Evolutionary conservation across 352 stramenopile genomes (phyloP).

Genomic region (Phytophthora sp.): DNA sequence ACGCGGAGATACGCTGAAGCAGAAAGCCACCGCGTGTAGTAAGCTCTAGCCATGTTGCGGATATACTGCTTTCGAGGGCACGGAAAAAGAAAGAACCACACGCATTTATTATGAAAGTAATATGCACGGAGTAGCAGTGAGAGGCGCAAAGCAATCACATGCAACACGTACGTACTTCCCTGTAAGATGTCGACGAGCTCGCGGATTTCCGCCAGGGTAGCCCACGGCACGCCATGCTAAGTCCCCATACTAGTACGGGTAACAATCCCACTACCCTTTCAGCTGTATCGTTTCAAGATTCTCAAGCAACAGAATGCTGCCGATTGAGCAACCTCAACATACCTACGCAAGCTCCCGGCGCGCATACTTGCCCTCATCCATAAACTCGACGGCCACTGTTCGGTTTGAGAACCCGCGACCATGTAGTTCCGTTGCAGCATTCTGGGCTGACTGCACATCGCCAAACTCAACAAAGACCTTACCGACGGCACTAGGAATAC

Average conservation of each 20-base stretch:
- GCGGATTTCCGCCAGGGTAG: not conserved
- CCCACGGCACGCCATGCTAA: not conserved
- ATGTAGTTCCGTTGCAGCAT: constrained; percentile 89
- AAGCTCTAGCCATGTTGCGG: not conserved
- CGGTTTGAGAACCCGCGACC: constrained; percentile 94
- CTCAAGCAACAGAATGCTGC: constrained; percentile 10
- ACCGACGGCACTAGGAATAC: constrained; percentile 57
- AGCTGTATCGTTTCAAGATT: constrained; percentile 13
- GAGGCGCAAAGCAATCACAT: constrained; percentile 21
- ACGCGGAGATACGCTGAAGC: constrained; percentile 12
- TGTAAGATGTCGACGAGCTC: constrained; percentile 12
- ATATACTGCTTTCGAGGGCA: constrained; percentile 15
- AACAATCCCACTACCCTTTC: not conserved
- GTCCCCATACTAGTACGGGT: not conserved
- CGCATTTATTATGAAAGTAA: constrained; percentile 46
- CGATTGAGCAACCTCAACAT: not conserved
- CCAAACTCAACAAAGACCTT: constrained; percentile 96
- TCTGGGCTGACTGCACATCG: constrained; percentile 75
- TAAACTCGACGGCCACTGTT: constrained; percentile 90
- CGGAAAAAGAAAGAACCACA: constrained; percentile 29
- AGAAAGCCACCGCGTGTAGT: not conserved
- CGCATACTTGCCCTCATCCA: constrained; percentile 90
- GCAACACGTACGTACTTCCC: constrained; percentile 29
- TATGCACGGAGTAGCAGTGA: constrained; percentile 26
- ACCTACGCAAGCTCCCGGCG: constrained; percentile 69